Evolutionary conservation across 2,329 filamentous ascomycete genomes (phyloP).

Genomic region (Pseudovirgaria hyperparasitica): DNA sequence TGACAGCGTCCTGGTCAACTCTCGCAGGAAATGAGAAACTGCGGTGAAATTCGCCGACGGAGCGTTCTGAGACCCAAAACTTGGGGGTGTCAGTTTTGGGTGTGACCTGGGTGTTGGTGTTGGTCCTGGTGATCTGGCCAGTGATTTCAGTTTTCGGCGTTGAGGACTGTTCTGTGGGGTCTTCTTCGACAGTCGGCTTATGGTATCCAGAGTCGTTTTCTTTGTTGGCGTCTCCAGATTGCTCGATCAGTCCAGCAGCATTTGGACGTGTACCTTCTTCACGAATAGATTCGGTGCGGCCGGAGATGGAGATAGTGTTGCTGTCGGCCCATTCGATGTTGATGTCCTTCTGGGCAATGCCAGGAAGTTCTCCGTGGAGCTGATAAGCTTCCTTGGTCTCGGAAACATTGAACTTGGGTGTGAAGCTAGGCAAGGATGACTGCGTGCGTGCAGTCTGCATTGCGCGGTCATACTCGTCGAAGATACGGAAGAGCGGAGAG

Average conservation of each 20-base stretch:
- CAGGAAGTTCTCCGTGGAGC: constrained; percentile 69
- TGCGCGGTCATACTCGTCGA: constrained; percentile 32
- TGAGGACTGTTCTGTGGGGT: constrained; percentile 19
- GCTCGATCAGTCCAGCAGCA: constrained; percentile 37
- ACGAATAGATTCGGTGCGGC: constrained; percentile 53
- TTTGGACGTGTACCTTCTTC: constrained; percentile 40
- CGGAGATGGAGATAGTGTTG: constrained; percentile 59
- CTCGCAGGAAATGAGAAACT: constrained; percentile 45
- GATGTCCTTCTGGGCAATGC: constrained; percentile 60
- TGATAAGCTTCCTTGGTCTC: constrained; percentile 58
- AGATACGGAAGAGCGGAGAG: constrained; percentile 33
- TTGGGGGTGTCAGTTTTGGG: constrained; percentile 32
- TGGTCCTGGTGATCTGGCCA: constrained; percentile 22
- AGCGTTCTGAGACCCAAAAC: constrained; percentile 57
- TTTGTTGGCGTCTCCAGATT: constrained; percentile 8
- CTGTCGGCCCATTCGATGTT: constrained; percentile 67
- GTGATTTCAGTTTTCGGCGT: constrained; percentile 16
- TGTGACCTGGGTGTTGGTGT: constrained; percentile 13
- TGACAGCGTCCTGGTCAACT: constrained; percentile 48
- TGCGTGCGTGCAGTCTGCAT: constrained; percentile 14
- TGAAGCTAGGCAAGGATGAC: constrained; percentile 42
- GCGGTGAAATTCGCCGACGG: constrained; percentile 46
- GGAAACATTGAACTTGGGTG: constrained; percentile 66
- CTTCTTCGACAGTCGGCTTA: constrained; percentile 55
- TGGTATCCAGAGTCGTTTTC: constrained; percentile 20